Conservation (phyloP, 2,329 filamentous ascomycete species). For the Beauveria sp. region DNA sequence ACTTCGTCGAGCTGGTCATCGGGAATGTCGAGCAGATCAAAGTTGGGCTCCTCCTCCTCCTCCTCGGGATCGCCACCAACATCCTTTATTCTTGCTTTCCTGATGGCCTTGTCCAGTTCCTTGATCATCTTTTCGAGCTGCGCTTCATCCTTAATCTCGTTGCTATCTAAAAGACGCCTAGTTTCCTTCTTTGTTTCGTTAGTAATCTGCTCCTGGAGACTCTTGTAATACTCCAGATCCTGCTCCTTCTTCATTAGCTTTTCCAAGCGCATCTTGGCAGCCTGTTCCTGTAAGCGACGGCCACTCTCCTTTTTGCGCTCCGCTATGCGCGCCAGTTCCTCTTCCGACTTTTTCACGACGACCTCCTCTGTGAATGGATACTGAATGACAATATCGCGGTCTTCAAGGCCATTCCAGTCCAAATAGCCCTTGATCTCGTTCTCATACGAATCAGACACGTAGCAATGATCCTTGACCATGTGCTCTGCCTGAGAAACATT, state of each 20-base stretch:
- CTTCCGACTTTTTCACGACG: slow-evolving; percentile 83
- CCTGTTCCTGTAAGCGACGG: slow-evolving; percentile 84
- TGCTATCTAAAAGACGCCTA: slow-evolving; percentile 75
- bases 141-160: slow-evolving; percentile 86
- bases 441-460: slow-evolving; percentile 79
- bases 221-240: slow-evolving; percentile 88
- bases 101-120: slow-evolving; percentile 85
- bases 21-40: slow-evolving; percentile 79
- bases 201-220: slow-evolving; percentile 64
- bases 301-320: slow-evolving; percentile 95
- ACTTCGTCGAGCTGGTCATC: slow-evolving; percentile 93
- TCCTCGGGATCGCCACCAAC: slow-evolving; percentile 75
- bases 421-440: slow-evolving; percentile 67
- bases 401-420: slow-evolving; percentile 87
- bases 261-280: slow-evolving; percentile 93
- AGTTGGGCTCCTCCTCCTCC: slow-evolving; percentile 74
- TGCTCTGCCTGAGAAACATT: slow-evolving; percentile 81
- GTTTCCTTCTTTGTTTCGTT: slow-evolving; percentile 87
- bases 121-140: slow-evolving; percentile 78
- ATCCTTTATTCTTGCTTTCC: slow-evolving; percentile 86
- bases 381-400: slow-evolving; percentile 81
- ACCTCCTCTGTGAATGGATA: slow-evolving; percentile 92
- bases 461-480: slow-evolving; percentile 82
- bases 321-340: slow-evolving; percentile 82
- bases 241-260: slow-evolving; percentile 94